Conservation (phyloP, 2,329 filamentous ascomycete genomes). For the Emergomyces africanus region DNA sequence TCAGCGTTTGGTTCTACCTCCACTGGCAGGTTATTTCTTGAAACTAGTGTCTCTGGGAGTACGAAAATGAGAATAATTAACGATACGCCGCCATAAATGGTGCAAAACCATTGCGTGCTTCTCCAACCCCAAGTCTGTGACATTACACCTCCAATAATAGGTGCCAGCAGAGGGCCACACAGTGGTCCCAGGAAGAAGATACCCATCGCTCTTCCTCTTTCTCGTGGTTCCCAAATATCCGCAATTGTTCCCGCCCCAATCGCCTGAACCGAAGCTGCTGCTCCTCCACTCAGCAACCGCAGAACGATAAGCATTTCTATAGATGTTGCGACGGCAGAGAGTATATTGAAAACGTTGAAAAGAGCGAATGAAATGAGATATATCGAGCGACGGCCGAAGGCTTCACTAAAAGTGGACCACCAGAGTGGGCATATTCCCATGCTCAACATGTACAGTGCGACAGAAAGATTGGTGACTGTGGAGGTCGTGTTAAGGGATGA, state of each 20-base stretch:
- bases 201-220: constrained; percentile 69
- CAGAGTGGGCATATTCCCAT: constrained; percentile 78
- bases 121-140: constrained; percentile 59
- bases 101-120: constrained; percentile 65
- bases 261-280: constrained; percentile 67
- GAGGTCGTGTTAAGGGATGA: constrained; percentile 47
- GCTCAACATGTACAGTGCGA: constrained; percentile 68
- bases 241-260: constrained; percentile 75
- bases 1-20: constrained; percentile 12
- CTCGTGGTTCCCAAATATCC: constrained; percentile 61
- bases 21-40: constrained; percentile 18
- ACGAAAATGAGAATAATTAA: constrained; percentile 30
- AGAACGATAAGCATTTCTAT: constrained; percentile 68
- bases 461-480: constrained; percentile 60
- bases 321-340: constrained; percentile 55
- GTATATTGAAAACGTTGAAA: constrained; percentile 57
- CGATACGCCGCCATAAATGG: constrained; percentile 49
- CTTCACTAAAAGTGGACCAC: constrained; percentile 75
- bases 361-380: constrained; percentile 63
- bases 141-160: constrained; percentile 65
- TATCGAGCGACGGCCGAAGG: constrained; percentile 58
- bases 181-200: constrained; percentile 72
- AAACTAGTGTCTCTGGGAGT: constrained; percentile 32
- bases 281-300: constrained; percentile 60
- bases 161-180: constrained; percentile 59